Evolutionary conservation across 1,139 yeast genomes (phyloP), one percentile per base, ranked within the genome.

Genomic region (Debaryomycetaceae sp.): DNA sequence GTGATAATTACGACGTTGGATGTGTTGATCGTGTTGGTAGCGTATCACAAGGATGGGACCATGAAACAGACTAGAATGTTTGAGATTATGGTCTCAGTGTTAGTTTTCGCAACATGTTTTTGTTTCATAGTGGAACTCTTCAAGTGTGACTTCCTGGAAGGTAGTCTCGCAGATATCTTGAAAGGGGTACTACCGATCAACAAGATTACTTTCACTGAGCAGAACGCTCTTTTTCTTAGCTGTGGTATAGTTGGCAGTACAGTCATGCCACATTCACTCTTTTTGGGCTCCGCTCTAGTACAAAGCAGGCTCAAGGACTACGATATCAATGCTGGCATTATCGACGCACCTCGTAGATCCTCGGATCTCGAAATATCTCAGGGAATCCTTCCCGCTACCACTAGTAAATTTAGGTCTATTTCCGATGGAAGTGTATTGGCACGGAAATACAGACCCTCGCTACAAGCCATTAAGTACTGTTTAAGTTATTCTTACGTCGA

Each of bases 181-280:
- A 59, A 66, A 46, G 93, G 93, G 0, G 84, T 81, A 53, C 58
- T 85, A 40, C 95, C 95, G 0, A 47, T 69, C 3, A 56, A 67
- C 40, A 60, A 65, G 27, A 67, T 65, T 47, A 79, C 83, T 2
- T 76, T 83, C 40, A 60, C 66, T 40, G 78, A 79, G 50, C 76
- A 74, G 41, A 80, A 80, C 56, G 87, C 87, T 0, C 64, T 83
- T 35, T 85, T 84, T 55, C 66, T 85, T 47, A 76, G 85, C 51
- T 72, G 87, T 59, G 93, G 89, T 6, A 85, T 85, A 46, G 78
- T 85, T 17, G 95, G 95, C 33, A 87, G 90, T 40, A 85, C 93
- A 0, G 91, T 85, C 6, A 86, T 86, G 95, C 93, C 95, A 2
- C 93, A 85, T 57, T 83, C 90, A 0, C 69, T 86, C 45, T 85